Conservation (phyloP, 2,329 filamentous ascomycete genomes). For the Shiraia sp. region DNA sequence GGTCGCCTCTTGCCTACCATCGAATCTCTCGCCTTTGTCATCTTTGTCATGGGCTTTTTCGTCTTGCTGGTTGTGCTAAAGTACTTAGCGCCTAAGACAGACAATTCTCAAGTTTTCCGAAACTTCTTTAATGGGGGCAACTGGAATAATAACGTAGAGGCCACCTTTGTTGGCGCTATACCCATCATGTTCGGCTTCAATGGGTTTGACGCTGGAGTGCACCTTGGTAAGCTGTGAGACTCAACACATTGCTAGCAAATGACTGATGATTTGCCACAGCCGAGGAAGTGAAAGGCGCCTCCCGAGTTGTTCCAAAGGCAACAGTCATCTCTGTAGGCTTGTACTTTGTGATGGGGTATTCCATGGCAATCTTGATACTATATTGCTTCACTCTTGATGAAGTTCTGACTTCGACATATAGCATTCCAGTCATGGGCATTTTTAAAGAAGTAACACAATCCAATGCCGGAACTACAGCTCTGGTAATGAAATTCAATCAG, state of each 20-base stretch:
- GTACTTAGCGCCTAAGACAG: slow-evolving; percentile 12
- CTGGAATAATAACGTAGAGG: slow-evolving; percentile 42
- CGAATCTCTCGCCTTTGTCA: slow-evolving; percentile 49
- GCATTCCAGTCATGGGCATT: background rate
- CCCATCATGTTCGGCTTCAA: slow-evolving; percentile 34
- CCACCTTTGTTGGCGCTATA: slow-evolving; percentile 41
- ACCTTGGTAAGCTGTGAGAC: slow-evolving; percentile 3
- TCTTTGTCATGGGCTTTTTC: slow-evolving; percentile 55
- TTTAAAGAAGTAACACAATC: slow-evolving; percentile 6
- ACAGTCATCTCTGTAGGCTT: slow-evolving; percentile 39
- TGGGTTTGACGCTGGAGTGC: slow-evolving; percentile 5
- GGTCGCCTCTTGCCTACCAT: slow-evolving; percentile 47
- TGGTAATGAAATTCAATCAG: background rate
- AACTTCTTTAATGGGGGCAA: slow-evolving; percentile 47
- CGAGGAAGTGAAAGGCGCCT: slow-evolving; percentile 29
- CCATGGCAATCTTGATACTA: slow-evolving; percentile 37
- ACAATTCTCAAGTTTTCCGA: slow-evolving; percentile 41
- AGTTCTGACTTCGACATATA: slow-evolving; percentile 1
- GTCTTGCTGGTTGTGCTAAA: slow-evolving; percentile 46
- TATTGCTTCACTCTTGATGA: slow-evolving; percentile 37
- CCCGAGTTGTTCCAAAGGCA: slow-evolving; percentile 27
- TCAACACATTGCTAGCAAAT: no score
- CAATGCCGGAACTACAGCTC: slow-evolving; percentile 38
- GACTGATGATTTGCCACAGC: slow-evolving; percentile 8
- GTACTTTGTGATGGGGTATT: slow-evolving; percentile 31